Evolutionary conservation across 2,329 filamentous ascomycete genomes (phyloP).

Genomic region (Colletotrichum lindemuthianum): DNA sequence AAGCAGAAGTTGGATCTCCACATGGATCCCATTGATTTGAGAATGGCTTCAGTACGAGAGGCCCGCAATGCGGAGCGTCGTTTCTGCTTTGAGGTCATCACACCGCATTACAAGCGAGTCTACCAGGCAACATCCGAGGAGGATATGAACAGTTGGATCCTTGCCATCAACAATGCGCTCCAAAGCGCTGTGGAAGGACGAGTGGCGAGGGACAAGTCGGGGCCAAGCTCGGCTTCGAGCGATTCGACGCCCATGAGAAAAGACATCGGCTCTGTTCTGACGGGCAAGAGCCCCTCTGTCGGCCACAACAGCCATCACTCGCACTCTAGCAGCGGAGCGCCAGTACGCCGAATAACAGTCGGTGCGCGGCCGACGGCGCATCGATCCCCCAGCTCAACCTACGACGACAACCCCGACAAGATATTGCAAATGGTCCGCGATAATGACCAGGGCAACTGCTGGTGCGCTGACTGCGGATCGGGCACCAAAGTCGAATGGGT

Average conservation of each 20-base stretch:
- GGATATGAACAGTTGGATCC: conserved; percentile 97
- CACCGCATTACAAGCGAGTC: conserved; percentile 92
- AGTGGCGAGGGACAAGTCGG: conserved; percentile 65
- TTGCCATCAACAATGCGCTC: conserved; percentile 94
- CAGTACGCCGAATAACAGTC: conserved; percentile 88
- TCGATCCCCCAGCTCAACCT: conserved; percentile 74
- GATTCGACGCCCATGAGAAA: conserved; percentile 72
- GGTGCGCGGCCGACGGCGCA: conserved; percentile 83
- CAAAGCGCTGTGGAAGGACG: conserved; percentile 94
- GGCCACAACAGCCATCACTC: conserved; percentile 62
- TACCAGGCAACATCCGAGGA: conserved; percentile 98
- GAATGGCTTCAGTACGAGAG: conserved; percentile 96
- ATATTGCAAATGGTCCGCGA: conserved; percentile 88
- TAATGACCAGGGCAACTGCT: conserved; percentile 89
- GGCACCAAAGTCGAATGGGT: conserved; percentile 97
- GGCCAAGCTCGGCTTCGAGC: conserved; percentile 48
- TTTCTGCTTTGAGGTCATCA: conserved; percentile 99
- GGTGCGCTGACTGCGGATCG: conserved; percentile 94
- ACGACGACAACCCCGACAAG: conserved; percentile 85
- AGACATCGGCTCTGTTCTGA: conserved; percentile 92
- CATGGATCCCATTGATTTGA: conserved; percentile 96
- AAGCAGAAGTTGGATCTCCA: conserved; percentile 96
- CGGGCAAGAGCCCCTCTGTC: conserved; percentile 86
- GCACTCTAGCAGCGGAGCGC: conserved; percentile 61
- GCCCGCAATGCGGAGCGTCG: conserved; percentile 92